A percentile compares a stretch with the other conserved stretches of the same genome.
These are phyloP conservation scores for Chenopodium formosanum DNA, from an alignment of 148 eudicot genomes.

Conservation along the genomic window DNA sequence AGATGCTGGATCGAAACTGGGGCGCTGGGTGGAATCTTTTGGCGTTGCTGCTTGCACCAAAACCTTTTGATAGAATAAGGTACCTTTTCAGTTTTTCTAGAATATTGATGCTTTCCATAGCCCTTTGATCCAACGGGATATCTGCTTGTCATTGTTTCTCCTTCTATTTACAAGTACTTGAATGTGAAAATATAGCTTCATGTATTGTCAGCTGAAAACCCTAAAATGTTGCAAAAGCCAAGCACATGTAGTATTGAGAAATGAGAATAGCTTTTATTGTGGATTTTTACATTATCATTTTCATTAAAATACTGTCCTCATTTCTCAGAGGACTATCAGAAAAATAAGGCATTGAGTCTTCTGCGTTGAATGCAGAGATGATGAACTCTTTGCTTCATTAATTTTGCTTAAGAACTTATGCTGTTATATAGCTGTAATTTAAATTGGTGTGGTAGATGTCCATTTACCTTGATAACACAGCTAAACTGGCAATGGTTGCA, in stretches of 20 bases:
- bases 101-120: neutral
- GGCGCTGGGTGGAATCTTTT: conserved; percentile 98
- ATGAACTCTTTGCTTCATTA: neutral
- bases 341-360: neutral
- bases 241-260: neutral
- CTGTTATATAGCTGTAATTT: neutral
- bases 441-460: neutral
- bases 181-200: neutral
- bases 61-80: conserved; percentile 86
- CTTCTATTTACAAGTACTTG: neutral
- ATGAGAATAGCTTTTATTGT: neutral
- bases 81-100: conserved; percentile 16
- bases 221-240: neutral
- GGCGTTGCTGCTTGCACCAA: conserved; percentile 75
- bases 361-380: neutral
- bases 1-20: conserved; percentile 98
- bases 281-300: neutral
- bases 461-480: neutral
- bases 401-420: neutral
- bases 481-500: neutral
- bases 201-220: neutral
- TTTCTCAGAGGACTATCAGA: neutral
- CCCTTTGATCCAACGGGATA: neutral
- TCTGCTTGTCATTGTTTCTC: neutral
- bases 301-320: neutral